Evolutionary conservation across 2,329 filamentous ascomycete genomes (phyloP), one percentile per base, ranked within the genome.

Genomic region (Nannizziopsis arthrosporioides): DNA sequence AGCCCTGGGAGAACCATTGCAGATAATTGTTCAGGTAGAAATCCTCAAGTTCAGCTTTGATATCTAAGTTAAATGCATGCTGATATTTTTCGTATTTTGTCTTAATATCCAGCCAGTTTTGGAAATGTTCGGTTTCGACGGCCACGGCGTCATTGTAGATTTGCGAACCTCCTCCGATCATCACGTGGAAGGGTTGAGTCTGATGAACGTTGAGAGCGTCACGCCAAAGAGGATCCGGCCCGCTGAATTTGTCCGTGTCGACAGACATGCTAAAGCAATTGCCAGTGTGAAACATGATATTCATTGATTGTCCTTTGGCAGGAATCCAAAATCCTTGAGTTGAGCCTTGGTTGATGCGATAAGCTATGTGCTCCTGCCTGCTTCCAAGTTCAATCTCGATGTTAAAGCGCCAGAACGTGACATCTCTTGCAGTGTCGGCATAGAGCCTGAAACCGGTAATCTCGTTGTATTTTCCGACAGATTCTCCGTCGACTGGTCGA

Each of bases 211-310:
- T 95, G 53, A 96, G 73, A 5, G 96, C 87, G 63, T 98, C 92
- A 48, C 90, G 82, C 92, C 93, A 98, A 67, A 98, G 75, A 1
- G 92, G 92, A 66, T 98, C 92, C 0, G 93, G 92, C 0, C 92
- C 92, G 60, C 83, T 92, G 62, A 95, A 83, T 40, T 81, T 75
- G 61, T 93, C 76, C 0, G 87, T 71, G 53, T 94, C 81, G 18
- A 85, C 84, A 49, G 78, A 83, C 44, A 83, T 65, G 57, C 86
- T 90, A 71, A 98, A 98, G 1, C 93, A 92, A 63, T 98, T 98
- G 71, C 92, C 94, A 63, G 85, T 94, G 69, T 96, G 79, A 69
- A 95, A 98, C 88, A 96, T 94, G 63, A 95, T 85, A 68, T 96
- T 95, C 92, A 98, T 98, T 2, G 84, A 78, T 63, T 94, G 76